A percentile compares a stretch with the other conserved stretches of the same genome.
These are phyloP conservation scores for Globisporangium lucens DNA, from an alignment of 352 stramenopile genomes.

Conservation along the genomic window DNA sequence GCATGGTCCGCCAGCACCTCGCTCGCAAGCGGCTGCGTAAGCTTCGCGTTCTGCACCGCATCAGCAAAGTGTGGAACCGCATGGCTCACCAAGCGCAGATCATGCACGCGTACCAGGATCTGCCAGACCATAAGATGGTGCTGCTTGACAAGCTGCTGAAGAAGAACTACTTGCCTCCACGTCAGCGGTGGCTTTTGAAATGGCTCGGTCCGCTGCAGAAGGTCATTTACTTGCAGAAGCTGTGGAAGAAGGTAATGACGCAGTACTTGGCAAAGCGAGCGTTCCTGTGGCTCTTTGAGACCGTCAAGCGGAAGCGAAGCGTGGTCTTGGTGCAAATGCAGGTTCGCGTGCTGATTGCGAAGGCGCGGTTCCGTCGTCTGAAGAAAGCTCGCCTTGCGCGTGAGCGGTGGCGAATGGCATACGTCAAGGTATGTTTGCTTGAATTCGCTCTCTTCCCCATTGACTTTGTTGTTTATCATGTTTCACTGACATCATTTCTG, in stretches of 20 bases:
- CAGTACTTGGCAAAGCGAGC: conserved; percentile 75
- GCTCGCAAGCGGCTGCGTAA: conserved; percentile 68
- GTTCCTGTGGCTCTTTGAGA: conserved; percentile 78
- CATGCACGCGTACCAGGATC: conserved; percentile 74
- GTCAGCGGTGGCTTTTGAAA: conserved; percentile 80
- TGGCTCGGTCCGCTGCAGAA: conserved; percentile 79
- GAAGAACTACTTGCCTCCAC: conserved; percentile 54
- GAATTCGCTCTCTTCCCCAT: neutral
- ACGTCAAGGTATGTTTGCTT: conserved; percentile 47
- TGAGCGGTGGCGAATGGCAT: conserved; percentile 61
- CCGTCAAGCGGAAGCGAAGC: conserved; percentile 59
- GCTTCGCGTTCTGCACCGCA: conserved; percentile 53
- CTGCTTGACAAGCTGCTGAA: conserved; percentile 72
- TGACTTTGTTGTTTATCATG: neutral
- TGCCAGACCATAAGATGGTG: conserved; percentile 83
- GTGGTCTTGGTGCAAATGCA: conserved; percentile 64
- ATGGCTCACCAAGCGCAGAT: conserved; percentile 66
- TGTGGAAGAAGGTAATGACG: conserved; percentile 76
- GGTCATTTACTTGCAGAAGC: conserved; percentile 84
- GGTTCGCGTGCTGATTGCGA: conserved; percentile 61
- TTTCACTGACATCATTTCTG: conserved; percentile 8
- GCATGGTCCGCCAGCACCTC: conserved; percentile 69
- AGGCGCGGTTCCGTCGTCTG: conserved; percentile 54
- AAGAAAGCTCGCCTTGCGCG: conserved; percentile 66
- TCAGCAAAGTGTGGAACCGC: conserved; percentile 60